Evolutionary conservation across 495 filamentous ascomycete species (phyloP), one percentile per base, ranked within the genome.

Genomic region (Penicillium fimorum): DNA sequence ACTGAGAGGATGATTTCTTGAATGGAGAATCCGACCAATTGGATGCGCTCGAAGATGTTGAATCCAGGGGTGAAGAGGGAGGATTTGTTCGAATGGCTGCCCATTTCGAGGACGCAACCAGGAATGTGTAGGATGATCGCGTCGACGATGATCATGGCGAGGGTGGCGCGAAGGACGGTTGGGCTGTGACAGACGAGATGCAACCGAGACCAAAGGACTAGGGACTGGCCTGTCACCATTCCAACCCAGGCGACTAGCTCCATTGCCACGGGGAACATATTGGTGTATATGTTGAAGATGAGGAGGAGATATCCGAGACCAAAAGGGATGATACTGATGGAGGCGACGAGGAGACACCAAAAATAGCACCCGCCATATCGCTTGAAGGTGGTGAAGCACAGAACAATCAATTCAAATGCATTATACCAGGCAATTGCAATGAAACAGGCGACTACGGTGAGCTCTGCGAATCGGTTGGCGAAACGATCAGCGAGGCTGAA

Each of bases 191-290:
- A 45, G 33, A 75, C 63, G 27, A 86, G 73, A 59, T 86, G 80
- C 2, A 87, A 72, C 33, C 84, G 79, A 4, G 84, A 87, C 72
- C 80, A 87, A 20, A 87, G 76, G 13, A 87, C 83, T 20, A 87
- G 63, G 13, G 82, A 83, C 65, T 86, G 83, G 32, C 83, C 83
- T 0, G 82, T 82, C 0, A 87, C 80, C 82, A 86, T 84, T 35
- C 63, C 56, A 5, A 70, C 69, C 84, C 84, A 87, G 11, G 83
- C 83, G 22, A 81, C 53, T 38, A 73, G 66, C 46, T 74, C 62
- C 42, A 81, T 63, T 10, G 69, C 68, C 12, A 76, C 64, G 0
- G 71, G 49, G 61, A 72, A 66, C 30, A 55, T 25, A 22, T 62
- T 73, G 41, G 57, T 60, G 35, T 62, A 64, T 49, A 73, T 57